phyloP scores from a whole-genome alignment of 306 rosid genomes.

The Vachellia pachyceras region DNA sequence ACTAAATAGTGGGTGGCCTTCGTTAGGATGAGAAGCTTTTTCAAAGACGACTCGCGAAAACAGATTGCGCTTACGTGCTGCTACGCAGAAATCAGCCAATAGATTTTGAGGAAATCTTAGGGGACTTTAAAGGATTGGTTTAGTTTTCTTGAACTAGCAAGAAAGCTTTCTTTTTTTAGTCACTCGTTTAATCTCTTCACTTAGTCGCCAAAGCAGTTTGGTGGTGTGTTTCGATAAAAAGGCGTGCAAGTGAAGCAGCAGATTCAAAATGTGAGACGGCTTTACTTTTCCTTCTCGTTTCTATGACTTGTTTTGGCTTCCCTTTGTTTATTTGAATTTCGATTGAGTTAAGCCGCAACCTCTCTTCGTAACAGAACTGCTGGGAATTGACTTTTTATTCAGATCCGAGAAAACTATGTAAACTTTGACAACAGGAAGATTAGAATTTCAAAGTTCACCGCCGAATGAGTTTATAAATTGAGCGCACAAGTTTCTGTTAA shows the following conservation, averaged over 20 bases:
- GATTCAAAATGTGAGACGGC: not conserved
- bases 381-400: constrained; percentile 11
- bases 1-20: constrained; percentile 25
- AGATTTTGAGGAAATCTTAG: constrained; percentile 34
- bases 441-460: not conserved
- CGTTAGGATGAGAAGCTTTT: constrained; percentile 24
- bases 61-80: constrained; percentile 18
- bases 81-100: constrained; percentile 39
- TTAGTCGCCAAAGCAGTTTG: constrained; percentile 75
- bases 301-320: constrained; percentile 3
- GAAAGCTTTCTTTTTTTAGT: constrained; percentile 47
- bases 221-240: constrained; percentile 44
- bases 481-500: constrained; percentile 19
- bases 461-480: not conserved
- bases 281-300: not conserved
- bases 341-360: constrained; percentile 25
- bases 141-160: constrained; percentile 52
- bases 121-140: constrained; percentile 35
- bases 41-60: constrained; percentile 7
- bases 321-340: not conserved
- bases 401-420: constrained; percentile 13
- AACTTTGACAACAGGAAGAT: not conserved
- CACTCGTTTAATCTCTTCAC: constrained; percentile 57
- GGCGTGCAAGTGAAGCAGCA: constrained; percentile 52
- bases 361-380: not conserved